These are phyloP conservation scores for Trichoderma afroharzianum DNA, from an alignment of 2,329 filamentous ascomycete species.

Conservation along the genomic window DNA sequence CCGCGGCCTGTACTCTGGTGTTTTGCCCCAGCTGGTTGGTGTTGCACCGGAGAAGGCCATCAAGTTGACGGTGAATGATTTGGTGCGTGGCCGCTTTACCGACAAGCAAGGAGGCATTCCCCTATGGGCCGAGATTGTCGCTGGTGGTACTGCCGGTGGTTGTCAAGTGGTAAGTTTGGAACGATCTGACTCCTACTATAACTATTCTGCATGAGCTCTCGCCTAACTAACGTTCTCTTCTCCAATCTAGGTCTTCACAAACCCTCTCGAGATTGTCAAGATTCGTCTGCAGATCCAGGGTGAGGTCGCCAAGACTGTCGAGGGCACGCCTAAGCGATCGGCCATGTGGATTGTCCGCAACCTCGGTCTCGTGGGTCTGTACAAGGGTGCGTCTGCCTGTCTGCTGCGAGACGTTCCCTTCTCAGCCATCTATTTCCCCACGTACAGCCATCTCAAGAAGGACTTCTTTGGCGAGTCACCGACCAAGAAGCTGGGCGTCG, in stretches of 20 bases:
- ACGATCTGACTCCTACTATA: background rate
- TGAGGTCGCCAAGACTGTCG: conserved; percentile 83
- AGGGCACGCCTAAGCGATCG: conserved; percentile 79
- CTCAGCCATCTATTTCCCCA: conserved; percentile 97
- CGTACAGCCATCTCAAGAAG: conserved; percentile 90
- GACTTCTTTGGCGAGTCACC: conserved; percentile 89
- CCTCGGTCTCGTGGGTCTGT: conserved; percentile 86
- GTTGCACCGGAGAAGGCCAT: conserved; percentile 99
- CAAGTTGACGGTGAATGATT: conserved; percentile 96
- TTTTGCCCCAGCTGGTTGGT: conserved; percentile 90
- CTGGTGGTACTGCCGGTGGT: conserved; percentile 83
- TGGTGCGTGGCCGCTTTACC: conserved; percentile 74
- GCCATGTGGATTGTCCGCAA: conserved; percentile 98
- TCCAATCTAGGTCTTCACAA: conserved; percentile 77
- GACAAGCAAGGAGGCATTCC: conserved; percentile 74
- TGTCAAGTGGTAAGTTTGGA: conserved; percentile 83
- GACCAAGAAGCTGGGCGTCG: conserved; percentile 81
- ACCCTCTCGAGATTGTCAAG: conserved; percentile 98
- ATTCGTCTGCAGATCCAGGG: conserved; percentile 97
- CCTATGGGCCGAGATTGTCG: conserved; percentile 69
- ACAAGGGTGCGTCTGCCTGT: conserved; percentile 95
- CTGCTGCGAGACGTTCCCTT: conserved; percentile 95
- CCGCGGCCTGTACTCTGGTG: conserved; percentile 86
- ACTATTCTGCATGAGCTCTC: background rate
- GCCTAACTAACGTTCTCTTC: background rate